Base-by-base conservation (phyloP, 129 eudicot genomes). In the Chrysanthemum seticuspe region DNA sequence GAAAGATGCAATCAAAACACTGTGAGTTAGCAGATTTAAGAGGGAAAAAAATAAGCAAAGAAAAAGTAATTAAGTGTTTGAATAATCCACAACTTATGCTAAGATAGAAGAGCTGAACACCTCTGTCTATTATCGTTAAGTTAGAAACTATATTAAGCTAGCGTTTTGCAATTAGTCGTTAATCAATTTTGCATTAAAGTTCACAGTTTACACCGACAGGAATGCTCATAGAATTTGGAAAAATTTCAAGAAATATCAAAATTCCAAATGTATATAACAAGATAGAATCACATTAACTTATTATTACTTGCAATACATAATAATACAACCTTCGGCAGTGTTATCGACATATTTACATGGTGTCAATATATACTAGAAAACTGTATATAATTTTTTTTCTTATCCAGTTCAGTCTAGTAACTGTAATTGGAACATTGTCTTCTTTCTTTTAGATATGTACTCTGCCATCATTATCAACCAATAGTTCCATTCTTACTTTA, bases 1-100 rank as follows among this genome's bases (percentile, higher is more conserved):
- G 83, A 67, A 68, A 71, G 50, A 78, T 64, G 23, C 48, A 56
- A 58, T 13, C 45, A n/a, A n/a, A 45, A 16, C 36, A 57, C 40
- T 23, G 34, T 45, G 66, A 49, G 52, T 21, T 47, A 36, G 36
- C 19, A 64, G 13, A 70, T 14, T 29, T 52, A n/a, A 12, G 13
- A 25, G 27, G 51, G 14, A 27, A 70, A 70, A 70, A 8, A 54
- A 53, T 54, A 15, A 70, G 5, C 74, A 71, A 56, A 16, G 40
- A 18, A 56, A 18, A 31, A 10, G 31, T 14, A 31, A 40, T 29
- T 29, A 52, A 16, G 6, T 3, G 25, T 67, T 13, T 3, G 52
- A 51, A 58, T 25, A 50, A 49, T 49, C 47, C 60, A 68, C 49
- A 21, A 51, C 45, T 11, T 27, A 25, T 5, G 48, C 6, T 21